phyloP scores from a whole-genome alignment of 164 flowering plant species.

The Brasenia schreberi region DNA sequence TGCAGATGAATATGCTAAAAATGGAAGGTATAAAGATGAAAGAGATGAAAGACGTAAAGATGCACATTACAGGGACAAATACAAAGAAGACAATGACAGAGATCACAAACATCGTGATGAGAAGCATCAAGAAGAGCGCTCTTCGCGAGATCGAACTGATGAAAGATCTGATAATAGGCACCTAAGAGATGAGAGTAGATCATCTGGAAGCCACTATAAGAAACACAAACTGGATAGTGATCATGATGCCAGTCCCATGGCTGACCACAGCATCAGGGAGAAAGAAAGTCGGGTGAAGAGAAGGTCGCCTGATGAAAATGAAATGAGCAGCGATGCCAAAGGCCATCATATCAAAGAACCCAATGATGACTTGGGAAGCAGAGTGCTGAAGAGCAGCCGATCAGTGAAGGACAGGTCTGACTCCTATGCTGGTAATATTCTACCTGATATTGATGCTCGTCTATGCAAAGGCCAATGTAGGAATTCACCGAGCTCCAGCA shows the following conservation, averaged over 20 bases:
- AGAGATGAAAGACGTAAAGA: conserved; percentile 15
- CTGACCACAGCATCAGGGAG: conserved; percentile 26
- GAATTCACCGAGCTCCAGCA: conserved; percentile 14
- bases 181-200: conserved; percentile 33
- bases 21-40: conserved; percentile 20
- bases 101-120: conserved; percentile 33
- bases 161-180: conserved; percentile 33
- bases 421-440: conserved; percentile 25
- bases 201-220: conserved; percentile 21
- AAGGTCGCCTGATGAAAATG: conserved; percentile 21
- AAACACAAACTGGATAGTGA: conserved; percentile 25
- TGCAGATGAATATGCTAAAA: conserved; percentile 22
- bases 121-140: conserved; percentile 31
- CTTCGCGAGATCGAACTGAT: conserved; percentile 22
- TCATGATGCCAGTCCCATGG: conserved; percentile 27
- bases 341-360: conserved; percentile 27
- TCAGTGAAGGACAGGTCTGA: conserved; percentile 33
- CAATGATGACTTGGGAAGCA: conserved; percentile 24
- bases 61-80: conserved; percentile 19
- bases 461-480: conserved; percentile 10
- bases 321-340: conserved; percentile 26
- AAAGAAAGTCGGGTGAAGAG: conserved; percentile 34
- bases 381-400: conserved; percentile 20
- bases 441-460: conserved; percentile 13
- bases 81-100: conserved; percentile 17